Evolutionary conservation across 2,329 filamentous ascomycete genomes (phyloP).

Genomic region (Xylariaceae sp.): DNA sequence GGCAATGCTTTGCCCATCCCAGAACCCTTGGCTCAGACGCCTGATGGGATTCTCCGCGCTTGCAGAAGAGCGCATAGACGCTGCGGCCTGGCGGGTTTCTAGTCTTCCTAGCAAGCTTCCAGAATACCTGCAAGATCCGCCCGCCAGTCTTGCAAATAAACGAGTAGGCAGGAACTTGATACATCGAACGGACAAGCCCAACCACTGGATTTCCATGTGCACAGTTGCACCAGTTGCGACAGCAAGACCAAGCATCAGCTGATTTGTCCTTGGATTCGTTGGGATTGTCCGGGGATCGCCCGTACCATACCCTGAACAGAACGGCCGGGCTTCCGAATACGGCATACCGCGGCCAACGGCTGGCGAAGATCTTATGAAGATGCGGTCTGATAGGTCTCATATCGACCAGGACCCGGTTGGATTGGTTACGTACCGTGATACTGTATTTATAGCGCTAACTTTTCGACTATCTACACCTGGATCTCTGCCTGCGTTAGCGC

Average conservation of each 20-base stretch:
- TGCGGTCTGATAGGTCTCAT: background rate
- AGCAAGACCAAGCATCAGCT: conserved; percentile 28
- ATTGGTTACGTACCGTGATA: background rate
- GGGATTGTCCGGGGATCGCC: conserved; percentile 25
- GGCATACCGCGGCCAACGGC: conserved; percentile 23
- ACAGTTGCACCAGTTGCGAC: conserved; percentile 29
- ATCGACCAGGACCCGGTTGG: background rate
- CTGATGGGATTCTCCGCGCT: conserved; percentile 18
- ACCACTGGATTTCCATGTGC: conserved; percentile 13
- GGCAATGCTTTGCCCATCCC: conserved; percentile 17
- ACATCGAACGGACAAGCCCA: conserved; percentile 16
- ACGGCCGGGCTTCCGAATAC: conserved; percentile 24
- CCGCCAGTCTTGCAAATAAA: background rate
- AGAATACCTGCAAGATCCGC: background rate
- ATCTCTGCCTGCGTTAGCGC: no score
- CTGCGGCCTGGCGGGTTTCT: background rate
- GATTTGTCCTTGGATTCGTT: conserved; percentile 27
- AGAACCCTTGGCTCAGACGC: conserved; percentile 21
- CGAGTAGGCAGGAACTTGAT: conserved; percentile 12
- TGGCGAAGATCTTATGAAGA: conserved; percentile 23
- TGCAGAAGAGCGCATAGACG: conserved; percentile 21
- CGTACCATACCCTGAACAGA: conserved; percentile 21
- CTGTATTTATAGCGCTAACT: background rate
- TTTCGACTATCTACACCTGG: background rate
- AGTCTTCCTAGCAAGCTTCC: background rate